phyloP scores from a whole-genome alignment of 2,329 filamentous ascomycete genomes.

The Colletotrichum limetticola region DNA sequence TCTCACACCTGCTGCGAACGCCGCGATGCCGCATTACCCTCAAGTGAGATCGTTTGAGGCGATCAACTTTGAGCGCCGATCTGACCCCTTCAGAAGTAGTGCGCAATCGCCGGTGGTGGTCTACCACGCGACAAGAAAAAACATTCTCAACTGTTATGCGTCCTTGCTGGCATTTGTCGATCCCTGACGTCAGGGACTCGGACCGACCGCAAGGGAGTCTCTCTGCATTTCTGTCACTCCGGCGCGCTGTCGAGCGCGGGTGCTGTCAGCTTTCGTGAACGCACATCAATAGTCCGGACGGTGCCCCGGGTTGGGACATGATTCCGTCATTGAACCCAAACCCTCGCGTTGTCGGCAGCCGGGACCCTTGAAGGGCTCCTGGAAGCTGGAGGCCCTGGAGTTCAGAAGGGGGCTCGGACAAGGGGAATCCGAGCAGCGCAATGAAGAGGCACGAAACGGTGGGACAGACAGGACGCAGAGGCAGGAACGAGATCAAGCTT shows the following conservation, averaged over 20 bases:
- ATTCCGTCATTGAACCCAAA: not conserved
- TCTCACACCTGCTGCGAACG: not conserved
- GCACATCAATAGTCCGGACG: not conserved
- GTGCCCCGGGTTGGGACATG: not conserved
- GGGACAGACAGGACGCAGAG: not conserved
- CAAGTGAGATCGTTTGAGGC: not conserved
- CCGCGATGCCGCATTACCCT: not conserved
- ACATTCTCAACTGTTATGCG: not conserved
- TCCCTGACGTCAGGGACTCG: slow-evolving; percentile 19
- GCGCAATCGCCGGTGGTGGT: not conserved
- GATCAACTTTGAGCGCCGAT: not conserved
- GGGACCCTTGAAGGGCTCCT: not conserved
- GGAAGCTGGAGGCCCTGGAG: not conserved
- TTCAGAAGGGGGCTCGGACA: not conserved
- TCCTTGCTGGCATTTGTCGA: not conserved
- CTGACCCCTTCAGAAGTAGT: not conserved
- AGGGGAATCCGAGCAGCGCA: slow-evolving; percentile 13
- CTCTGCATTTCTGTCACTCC: not conserved
- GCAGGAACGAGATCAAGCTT: not conserved
- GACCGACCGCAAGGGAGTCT: not conserved
- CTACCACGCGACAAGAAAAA: not conserved
- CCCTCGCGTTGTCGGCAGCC: not conserved
- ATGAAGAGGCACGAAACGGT: not conserved
- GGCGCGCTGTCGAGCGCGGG: not conserved
- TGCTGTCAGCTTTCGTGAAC: not conserved